Conservation (phyloP, 495 filamentous ascomycete genomes). For the Penicillium maclennaniae region DNA sequence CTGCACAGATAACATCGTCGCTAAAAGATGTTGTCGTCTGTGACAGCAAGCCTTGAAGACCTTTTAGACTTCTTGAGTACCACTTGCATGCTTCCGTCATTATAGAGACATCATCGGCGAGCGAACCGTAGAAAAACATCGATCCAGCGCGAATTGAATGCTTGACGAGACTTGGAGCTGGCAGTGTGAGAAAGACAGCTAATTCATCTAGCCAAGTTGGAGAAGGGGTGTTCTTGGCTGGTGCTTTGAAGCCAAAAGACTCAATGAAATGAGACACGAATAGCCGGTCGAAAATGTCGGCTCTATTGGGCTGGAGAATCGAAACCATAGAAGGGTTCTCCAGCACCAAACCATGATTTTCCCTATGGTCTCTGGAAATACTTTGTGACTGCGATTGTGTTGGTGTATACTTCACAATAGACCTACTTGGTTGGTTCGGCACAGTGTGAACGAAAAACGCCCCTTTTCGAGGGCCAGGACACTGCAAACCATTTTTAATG, state of each 20-base stretch:
- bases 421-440: not conserved
- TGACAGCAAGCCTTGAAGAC: conserved; percentile 4
- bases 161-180: not conserved
- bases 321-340: not conserved
- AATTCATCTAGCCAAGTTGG: conserved; percentile 12
- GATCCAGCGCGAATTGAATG: conserved; percentile 10
- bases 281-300: conserved; percentile 12
- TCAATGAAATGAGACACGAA: conserved; percentile 21
- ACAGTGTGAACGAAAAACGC: conserved; percentile 11
- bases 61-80: conserved; percentile 11
- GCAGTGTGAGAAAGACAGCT: not conserved
- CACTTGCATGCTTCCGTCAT: conserved; percentile 15
- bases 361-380: not conserved
- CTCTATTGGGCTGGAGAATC: not conserved
- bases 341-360: not conserved
- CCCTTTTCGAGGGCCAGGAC: conserved; percentile 9
- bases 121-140: conserved; percentile 16
- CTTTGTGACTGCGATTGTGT: not conserved
- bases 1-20: conserved; percentile 7
- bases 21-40: not conserved
- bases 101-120: conserved; percentile 12
- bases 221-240: not conserved
- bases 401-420: not conserved
- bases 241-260: conserved; percentile 14
- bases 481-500: not conserved